A percentile compares a stretch with the other conserved stretches of the same genome.
Evolutionary conservation across 2,329 filamentous ascomycete genomes (phyloP).

Genomic region (Diplocarpon rosae): DNA sequence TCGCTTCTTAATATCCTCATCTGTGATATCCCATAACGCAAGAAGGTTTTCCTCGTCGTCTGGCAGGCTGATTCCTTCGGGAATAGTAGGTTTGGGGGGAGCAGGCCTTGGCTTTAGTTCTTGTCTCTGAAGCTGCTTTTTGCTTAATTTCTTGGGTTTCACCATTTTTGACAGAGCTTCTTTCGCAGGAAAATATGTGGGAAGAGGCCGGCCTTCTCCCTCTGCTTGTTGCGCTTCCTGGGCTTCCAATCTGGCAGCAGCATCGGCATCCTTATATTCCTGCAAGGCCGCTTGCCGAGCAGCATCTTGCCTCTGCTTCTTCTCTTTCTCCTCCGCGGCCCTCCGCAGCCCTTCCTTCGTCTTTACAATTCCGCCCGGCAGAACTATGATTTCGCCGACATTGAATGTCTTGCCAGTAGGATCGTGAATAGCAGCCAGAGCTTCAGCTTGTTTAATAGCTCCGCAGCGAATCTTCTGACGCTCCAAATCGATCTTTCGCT

Average conservation of each 20-base stretch:
- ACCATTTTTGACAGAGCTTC: conserved; percentile 2
- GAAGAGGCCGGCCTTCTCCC: background rate
- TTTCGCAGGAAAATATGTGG: conserved; percentile 2
- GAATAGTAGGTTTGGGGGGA: conserved; percentile 22
- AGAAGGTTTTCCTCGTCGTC: conserved; percentile 27
- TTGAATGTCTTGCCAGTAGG: conserved; percentile 26
- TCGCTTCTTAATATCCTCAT: conserved; percentile 23
- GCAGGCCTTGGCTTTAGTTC: conserved; percentile 14
- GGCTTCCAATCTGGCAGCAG: conserved; percentile 1
- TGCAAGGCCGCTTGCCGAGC: conserved; percentile 11
- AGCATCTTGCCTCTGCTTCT: conserved; percentile 6
- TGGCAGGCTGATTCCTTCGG: conserved; percentile 20
- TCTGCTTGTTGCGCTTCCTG: conserved; percentile 1
- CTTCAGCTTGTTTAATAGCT: conserved; percentile 25
- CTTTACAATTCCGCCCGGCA: conserved; percentile 24
- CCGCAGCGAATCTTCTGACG: conserved; percentile 24
- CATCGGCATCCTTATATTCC: conserved; percentile 3
- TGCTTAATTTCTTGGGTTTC: conserved; percentile 13
- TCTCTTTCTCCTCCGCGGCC: conserved; percentile 7
- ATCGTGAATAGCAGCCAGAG: conserved; percentile 26
- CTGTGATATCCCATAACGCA: conserved; percentile 27
- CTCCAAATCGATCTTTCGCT: conserved; percentile 25
- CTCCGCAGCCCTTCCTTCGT: conserved; percentile 16
- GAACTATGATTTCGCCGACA: conserved; percentile 22
- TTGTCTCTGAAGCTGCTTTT: conserved; percentile 15